These are phyloP conservation scores for Solanum lycopersicoides DNA, from an alignment of 257 asterid genomes.

Conservation along the genomic window DNA sequence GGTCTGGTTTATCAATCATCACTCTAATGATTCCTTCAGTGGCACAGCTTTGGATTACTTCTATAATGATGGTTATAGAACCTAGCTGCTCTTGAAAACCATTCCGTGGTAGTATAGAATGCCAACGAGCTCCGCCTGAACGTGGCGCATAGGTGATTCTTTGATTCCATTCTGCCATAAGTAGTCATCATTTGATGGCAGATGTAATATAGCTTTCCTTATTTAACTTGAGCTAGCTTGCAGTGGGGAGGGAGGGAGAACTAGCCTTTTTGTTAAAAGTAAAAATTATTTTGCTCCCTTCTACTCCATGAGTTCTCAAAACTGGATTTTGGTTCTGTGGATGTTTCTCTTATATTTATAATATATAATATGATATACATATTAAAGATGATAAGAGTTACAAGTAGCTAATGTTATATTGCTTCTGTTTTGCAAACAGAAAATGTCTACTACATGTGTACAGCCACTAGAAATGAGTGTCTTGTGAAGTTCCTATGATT, in stretches of 20 bases:
- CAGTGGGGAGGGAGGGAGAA: neutral
- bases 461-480: neutral
- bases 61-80: neutral
- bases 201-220: constrained; percentile 1
- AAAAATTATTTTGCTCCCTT: neutral
- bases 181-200: constrained; percentile 6
- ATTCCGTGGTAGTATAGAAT: neutral
- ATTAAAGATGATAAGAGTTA: neutral
- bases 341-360: neutral
- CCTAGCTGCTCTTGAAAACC: neutral
- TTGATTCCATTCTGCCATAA: neutral
- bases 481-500: neutral
- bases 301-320: neutral
- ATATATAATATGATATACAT: neutral
- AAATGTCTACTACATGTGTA: neutral
- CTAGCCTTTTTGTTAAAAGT: neutral
- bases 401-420: neutral
- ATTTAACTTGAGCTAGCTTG: neutral
- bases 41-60: neutral
- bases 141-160: constrained; percentile 1
- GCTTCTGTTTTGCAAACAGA: neutral
- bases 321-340: neutral
- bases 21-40: neutral
- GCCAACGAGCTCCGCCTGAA: neutral
- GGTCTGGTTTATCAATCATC: neutral